phyloP scores from a whole-genome alignment of 2,329 filamentous ascomycete genomes.

The Sarocladiaceae sp. region DNA sequence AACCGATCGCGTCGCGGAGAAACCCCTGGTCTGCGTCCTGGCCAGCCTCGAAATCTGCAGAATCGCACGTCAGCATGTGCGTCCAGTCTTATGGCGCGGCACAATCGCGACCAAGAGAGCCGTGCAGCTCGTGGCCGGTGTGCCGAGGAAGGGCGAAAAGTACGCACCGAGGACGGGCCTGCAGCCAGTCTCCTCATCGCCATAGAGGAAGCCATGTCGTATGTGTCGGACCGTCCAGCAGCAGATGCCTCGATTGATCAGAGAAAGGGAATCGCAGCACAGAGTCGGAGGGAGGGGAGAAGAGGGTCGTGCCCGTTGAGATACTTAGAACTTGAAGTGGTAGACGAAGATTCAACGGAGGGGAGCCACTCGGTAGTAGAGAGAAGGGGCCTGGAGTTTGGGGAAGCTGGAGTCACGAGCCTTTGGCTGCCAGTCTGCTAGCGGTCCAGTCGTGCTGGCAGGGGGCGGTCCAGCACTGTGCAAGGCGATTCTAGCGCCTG shows the following conservation, averaged over 20 bases:
- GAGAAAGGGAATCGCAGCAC: neutral
- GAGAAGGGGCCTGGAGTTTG: slow-evolving; percentile 6
- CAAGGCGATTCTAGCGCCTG: no score
- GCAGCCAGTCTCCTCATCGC: slow-evolving; percentile 55
- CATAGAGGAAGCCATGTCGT: slow-evolving; percentile 54
- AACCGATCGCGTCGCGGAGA: slow-evolving; percentile 79
- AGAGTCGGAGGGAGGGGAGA: neutral
- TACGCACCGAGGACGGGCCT: slow-evolving; percentile 47
- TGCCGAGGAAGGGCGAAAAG: slow-evolving; percentile 12
- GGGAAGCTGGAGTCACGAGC: slow-evolving; percentile 9
- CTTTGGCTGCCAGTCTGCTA: neutral
- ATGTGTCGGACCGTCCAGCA: neutral
- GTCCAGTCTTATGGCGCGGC: no score
- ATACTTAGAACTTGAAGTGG: neutral
- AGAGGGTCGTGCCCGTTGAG: neutral
- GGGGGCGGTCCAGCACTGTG: no score
- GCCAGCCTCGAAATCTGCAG: slow-evolving; percentile 56
- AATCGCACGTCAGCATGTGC: slow-evolving; percentile 6
- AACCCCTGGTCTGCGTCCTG: slow-evolving; percentile 64
- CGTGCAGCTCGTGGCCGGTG: slow-evolving; percentile 13
- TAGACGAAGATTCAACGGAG: slow-evolving; percentile 9
- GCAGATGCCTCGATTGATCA: neutral
- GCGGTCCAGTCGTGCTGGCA: neutral
- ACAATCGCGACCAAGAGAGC: no score
- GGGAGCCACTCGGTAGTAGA: slow-evolving; percentile 8